These are phyloP conservation scores for Escovopsis sp. DNA, from an alignment of 2,329 filamentous ascomycete genomes.

Conservation along the genomic window DNA sequence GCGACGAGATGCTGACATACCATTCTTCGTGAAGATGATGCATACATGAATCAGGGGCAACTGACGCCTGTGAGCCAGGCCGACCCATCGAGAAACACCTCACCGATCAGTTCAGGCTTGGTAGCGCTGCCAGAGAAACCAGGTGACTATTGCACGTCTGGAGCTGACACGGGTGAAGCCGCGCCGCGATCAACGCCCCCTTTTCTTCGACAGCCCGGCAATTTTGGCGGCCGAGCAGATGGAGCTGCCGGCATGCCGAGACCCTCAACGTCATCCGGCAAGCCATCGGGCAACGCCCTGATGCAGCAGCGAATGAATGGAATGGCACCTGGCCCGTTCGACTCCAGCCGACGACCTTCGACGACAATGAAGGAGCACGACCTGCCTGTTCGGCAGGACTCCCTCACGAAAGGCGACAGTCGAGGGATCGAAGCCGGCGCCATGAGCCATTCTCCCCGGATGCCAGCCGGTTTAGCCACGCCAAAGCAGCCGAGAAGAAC, in stretches of 20 bases:
- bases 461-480: constrained; percentile 16
- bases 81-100: constrained; percentile 43
- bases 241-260: neutral
- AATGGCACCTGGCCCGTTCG: constrained; percentile 53
- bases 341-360: constrained; percentile 24
- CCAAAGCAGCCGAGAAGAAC: constrained; percentile 31
- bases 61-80: constrained; percentile 48
- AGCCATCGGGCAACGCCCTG: constrained; percentile 18
- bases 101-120: constrained; percentile 42
- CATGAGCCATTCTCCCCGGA: constrained; percentile 7
- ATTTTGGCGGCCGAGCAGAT: constrained; percentile 31
- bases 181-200: constrained; percentile 22
- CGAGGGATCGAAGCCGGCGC: constrained; percentile 6
- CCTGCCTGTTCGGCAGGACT: constrained; percentile 17
- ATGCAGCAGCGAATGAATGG: constrained; percentile 47
- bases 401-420: constrained; percentile 9
- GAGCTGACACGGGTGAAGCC: constrained; percentile 16
- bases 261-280: constrained; percentile 1
- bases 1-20: constrained; percentile 13
- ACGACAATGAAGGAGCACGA: constrained; percentile 12
- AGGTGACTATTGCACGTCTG: constrained; percentile 30
- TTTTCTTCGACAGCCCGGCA: constrained; percentile 26
- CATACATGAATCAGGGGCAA: constrained; percentile 38
- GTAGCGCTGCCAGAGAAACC: constrained; percentile 25
- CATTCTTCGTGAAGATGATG: constrained; percentile 36